Evolutionary conservation across 2,329 filamentous ascomycete species (phyloP).

Genomic region (Epichloe sylvatica): DNA sequence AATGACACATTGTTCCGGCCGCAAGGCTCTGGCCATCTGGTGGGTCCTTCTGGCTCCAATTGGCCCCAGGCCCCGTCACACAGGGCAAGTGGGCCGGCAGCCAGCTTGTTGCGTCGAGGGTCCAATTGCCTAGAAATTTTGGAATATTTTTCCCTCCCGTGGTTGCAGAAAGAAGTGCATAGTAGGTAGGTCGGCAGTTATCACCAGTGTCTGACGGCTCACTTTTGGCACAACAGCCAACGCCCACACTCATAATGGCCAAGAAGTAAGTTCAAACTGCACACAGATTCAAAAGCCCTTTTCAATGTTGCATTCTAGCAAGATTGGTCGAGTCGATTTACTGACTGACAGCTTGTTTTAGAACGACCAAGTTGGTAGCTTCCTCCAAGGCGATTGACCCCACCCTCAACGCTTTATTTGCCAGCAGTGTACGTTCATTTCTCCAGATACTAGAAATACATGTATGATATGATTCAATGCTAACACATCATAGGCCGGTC

Average conservation of each 20-base stretch:
- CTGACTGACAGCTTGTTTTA: conserved; percentile 16
- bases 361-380: conserved; percentile 24
- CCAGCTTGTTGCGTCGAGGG: not conserved
- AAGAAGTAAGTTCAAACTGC: conserved; percentile 11
- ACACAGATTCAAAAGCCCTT: not conserved
- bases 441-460: not conserved
- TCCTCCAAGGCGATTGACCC: conserved; percentile 50
- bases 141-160: conserved; percentile 1
- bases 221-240: not conserved
- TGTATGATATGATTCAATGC: not conserved
- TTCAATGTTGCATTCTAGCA: not conserved
- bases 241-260: conserved; percentile 6
- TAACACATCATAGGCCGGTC: conserved; percentile 29
- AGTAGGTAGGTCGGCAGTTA: not conserved
- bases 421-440: conserved; percentile 48
- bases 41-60: not conserved
- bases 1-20: conserved; percentile 20
- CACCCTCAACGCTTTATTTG: conserved; percentile 54
- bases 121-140: conserved; percentile 1
- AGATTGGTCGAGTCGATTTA: conserved; percentile 8
- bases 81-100: not conserved
- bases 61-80: not conserved
- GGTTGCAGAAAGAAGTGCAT: too few species aligned
- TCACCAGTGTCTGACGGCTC: not conserved
- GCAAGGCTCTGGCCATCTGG: conserved; percentile 8